phyloP scores from a whole-genome alignment of 176 grass and related monocot species.

The Oryza brachyantha region DNA sequence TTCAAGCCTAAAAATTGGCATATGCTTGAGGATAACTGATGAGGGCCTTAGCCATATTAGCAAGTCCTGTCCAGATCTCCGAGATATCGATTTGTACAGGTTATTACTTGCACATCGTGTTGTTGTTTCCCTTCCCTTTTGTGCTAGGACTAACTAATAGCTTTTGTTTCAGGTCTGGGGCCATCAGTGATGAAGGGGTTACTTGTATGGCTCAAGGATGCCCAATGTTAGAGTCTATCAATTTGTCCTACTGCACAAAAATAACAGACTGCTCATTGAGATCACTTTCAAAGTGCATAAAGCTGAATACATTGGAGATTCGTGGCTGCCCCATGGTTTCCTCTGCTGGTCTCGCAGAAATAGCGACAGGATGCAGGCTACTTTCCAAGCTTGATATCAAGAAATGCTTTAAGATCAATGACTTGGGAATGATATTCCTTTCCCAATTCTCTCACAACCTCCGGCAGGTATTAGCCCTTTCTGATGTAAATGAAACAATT shows the following conservation, averaged over 20 bases:
- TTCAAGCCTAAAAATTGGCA: slow-evolving; percentile 72
- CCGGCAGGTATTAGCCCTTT: slow-evolving; percentile 43
- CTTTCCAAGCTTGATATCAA: slow-evolving; percentile 80
- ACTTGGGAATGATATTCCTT: slow-evolving; percentile 70
- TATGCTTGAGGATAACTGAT: slow-evolving; percentile 74
- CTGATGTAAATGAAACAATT: neutral
- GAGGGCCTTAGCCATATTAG: slow-evolving; percentile 69
- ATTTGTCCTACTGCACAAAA: slow-evolving; percentile 75
- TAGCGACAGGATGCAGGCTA: slow-evolving; percentile 53
- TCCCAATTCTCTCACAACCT: slow-evolving; percentile 64
- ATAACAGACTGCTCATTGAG: slow-evolving; percentile 63
- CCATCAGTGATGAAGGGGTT: slow-evolving; percentile 69
- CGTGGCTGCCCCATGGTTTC: slow-evolving; percentile 58
- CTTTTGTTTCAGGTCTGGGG: slow-evolving; percentile 52
- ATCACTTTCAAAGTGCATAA: slow-evolving; percentile 59
- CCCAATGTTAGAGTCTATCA: slow-evolving; percentile 59
- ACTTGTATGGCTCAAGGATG: slow-evolving; percentile 56
- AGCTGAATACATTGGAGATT: slow-evolving; percentile 67
- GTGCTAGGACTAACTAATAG: slow-evolving; percentile 8
- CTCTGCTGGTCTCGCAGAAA: slow-evolving; percentile 52
- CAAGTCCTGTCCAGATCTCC: slow-evolving; percentile 50
- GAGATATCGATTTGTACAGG: slow-evolving; percentile 87
- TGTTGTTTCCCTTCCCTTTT: too few relatives aligned
- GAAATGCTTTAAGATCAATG: slow-evolving; percentile 69
- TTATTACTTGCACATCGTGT: neutral